Evolutionary conservation across 1,284 basidiomycete species (phyloP).

Genomic region (Boletus mariae): DNA sequence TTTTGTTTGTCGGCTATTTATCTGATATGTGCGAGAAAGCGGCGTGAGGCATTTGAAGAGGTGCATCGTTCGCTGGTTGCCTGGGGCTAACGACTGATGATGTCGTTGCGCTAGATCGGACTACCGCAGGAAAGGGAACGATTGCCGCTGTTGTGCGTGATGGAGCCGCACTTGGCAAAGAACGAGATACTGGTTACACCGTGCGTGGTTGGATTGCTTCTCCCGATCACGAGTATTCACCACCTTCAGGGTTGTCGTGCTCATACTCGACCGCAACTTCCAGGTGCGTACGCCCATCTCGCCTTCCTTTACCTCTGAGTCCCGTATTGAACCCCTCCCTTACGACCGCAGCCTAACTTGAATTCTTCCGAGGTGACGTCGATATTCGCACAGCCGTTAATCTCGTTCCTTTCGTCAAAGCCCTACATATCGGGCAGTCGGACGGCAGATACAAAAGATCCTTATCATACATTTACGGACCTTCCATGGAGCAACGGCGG

Average conservation of each 20-base stretch:
- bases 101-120: slow-evolving; percentile 60
- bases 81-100: not conserved
- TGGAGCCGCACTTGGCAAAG: slow-evolving; percentile 74
- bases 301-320: not conserved
- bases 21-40: slow-evolving; percentile 27
- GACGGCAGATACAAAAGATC: slow-evolving; percentile 11
- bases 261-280: slow-evolving; percentile 70
- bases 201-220: slow-evolving; percentile 42
- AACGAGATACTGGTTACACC: slow-evolving; percentile 75
- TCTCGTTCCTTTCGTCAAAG: slow-evolving; percentile 64
- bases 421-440: slow-evolving; percentile 56
- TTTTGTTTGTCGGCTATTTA: too few relatives aligned
- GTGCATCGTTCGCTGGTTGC: slow-evolving; percentile 31
- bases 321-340: not conserved
- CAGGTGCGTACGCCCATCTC: slow-evolving; percentile 40
- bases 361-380: slow-evolving; percentile 74
- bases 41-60: slow-evolving; percentile 74
- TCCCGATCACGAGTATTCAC: not conserved
- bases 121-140: slow-evolving; percentile 64
- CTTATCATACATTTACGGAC: slow-evolving; percentile 67
- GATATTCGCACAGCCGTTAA: slow-evolving; percentile 80
- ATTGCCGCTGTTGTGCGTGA: slow-evolving; percentile 68
- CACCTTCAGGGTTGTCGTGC: slow-evolving; percentile 67
- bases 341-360: slow-evolving; percentile 59
- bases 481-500: slow-evolving; percentile 36